Conservation (phyloP, 2,329 filamentous ascomycete genomes). For the Hypoxylon rubiginosum region DNA sequence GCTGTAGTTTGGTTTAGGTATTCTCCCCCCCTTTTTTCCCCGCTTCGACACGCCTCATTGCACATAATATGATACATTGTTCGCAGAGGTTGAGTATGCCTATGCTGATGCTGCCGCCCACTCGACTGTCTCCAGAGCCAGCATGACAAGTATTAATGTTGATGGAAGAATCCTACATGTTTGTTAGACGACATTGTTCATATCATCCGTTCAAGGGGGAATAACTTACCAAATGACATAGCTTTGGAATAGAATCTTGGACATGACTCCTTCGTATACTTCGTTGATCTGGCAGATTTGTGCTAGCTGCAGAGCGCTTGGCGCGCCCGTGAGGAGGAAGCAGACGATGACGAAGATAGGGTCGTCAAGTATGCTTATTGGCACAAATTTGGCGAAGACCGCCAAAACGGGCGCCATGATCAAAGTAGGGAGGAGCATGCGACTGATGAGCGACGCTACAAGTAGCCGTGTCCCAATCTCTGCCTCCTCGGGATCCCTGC, state of each 20-base stretch:
- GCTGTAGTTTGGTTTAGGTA: not conserved
- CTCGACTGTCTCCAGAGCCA: slow-evolving; percentile 91
- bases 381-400: slow-evolving; percentile 88
- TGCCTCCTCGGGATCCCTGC: slow-evolving; percentile 77
- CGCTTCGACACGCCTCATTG: slow-evolving; percentile 13
- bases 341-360: slow-evolving; percentile 98
- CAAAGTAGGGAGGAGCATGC: slow-evolving; percentile 92
- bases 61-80: slow-evolving; percentile 36
- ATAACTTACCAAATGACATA: slow-evolving; percentile 87
- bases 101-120: slow-evolving; percentile 70
- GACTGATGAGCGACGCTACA: slow-evolving; percentile 84
- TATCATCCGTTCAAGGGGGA: slow-evolving; percentile 16
- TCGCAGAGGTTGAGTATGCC: not conserved
- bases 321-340: slow-evolving; percentile 94
- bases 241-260: slow-evolving; percentile 92
- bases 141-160: slow-evolving; percentile 89
- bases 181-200: slow-evolving; percentile 47
- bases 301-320: slow-evolving; percentile 91
- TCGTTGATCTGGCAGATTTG: slow-evolving; percentile 99
- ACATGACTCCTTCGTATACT: slow-evolving; percentile 96
- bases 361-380: slow-evolving; percentile 94
- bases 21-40: not conserved
- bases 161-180: slow-evolving; percentile 85
- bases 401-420: slow-evolving; percentile 94
- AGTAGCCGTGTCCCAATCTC: slow-evolving; percentile 80